Evolutionary conservation across 176 grass and related monocot genomes (phyloP).

Genomic region (Aegilops umbellulata): DNA sequence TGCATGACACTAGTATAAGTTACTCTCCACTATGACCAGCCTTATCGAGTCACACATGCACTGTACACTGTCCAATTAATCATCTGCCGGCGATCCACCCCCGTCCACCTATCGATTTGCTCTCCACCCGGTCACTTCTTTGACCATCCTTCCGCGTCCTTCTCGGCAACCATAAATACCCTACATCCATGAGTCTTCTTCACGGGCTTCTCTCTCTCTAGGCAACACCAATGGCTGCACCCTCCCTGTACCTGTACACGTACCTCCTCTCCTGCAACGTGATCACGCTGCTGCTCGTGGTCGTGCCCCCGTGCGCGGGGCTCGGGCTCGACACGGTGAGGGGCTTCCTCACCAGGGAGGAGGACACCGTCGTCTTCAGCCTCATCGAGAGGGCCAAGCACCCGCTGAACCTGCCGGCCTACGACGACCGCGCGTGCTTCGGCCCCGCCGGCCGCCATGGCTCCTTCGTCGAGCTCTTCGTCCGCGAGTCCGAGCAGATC

Average conservation of each 20-base stretch:
- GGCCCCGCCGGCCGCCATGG: neutral
- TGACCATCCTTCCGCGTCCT: conserved; percentile 14
- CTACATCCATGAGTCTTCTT: neutral
- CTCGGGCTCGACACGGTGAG: conserved; percentile 56
- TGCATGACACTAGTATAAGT: no score
- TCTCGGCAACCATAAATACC: conserved; percentile 28
- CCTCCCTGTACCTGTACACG: neutral
- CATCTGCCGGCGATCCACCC: neutral
- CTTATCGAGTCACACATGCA: conserved; percentile 1
- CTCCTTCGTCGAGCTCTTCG: conserved; percentile 55
- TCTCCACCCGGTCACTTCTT: neutral
- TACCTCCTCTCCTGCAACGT: neutral
- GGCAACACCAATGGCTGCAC: conserved; percentile 12
- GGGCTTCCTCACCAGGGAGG: conserved; percentile 65
- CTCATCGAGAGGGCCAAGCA: conserved; percentile 73
- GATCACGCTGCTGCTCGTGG: neutral
- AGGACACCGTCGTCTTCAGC: conserved; percentile 74
- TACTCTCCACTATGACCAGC: no score
- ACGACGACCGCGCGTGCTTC: conserved; percentile 23
- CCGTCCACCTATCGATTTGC: neutral
- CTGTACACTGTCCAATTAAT: neutral
- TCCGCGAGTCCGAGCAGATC: conserved; percentile 50
- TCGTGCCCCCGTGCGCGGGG: conserved; percentile 1
- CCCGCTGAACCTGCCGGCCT: conserved; percentile 44
- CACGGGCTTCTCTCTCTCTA: no score